A percentile compares a stretch with the other conserved stretches of the same genome.
Conservation (phyloP, 441 rosid species). For the Brassica balearica region DNA sequence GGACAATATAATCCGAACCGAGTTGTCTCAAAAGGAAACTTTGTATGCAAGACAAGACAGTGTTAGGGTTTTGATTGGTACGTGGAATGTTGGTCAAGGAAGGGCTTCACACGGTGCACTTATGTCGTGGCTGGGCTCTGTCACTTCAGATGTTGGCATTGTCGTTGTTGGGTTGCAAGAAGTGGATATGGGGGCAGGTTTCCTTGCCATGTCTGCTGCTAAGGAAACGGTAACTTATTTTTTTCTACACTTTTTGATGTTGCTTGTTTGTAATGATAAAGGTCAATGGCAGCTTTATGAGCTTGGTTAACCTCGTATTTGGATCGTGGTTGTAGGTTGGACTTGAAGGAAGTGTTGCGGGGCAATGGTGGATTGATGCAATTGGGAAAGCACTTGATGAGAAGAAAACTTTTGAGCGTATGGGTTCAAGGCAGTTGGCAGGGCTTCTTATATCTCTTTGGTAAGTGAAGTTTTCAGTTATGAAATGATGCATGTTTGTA, state of each 20-base stretch:
- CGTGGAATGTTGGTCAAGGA: conserved; percentile 99
- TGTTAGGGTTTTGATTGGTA: conserved; percentile 75
- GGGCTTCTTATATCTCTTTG: conserved; percentile 89
- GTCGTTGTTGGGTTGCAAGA: conserved; percentile 94
- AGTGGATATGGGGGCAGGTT: conserved; percentile 99
- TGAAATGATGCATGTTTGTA: conserved; percentile 24
- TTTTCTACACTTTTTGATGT: conserved; percentile 8
- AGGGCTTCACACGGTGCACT: conserved; percentile 85
- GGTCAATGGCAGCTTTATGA: neutral
- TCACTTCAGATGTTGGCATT: conserved; percentile 85
- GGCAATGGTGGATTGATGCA: conserved; percentile 93
- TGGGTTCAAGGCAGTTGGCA: conserved; percentile 97
- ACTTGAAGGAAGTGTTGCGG: conserved; percentile 94
- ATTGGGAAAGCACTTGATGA: conserved; percentile 91
- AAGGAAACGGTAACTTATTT: conserved; percentile 79
- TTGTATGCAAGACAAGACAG: conserved; percentile 60
- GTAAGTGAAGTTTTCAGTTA: conserved; percentile 53
- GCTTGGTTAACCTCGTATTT: conserved; percentile 26
- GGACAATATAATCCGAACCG: conserved; percentile 70
- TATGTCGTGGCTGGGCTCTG: conserved; percentile 85
- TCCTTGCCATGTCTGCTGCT: conserved; percentile 99
- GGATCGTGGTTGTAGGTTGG: conserved; percentile 75
- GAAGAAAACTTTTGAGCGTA: conserved; percentile 79
- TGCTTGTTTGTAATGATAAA: neutral
- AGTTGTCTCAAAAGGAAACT: conserved; percentile 64